Base-by-base conservation (phyloP, 2,329 filamentous ascomycete species). In the Venturia aucupariae region DNA sequence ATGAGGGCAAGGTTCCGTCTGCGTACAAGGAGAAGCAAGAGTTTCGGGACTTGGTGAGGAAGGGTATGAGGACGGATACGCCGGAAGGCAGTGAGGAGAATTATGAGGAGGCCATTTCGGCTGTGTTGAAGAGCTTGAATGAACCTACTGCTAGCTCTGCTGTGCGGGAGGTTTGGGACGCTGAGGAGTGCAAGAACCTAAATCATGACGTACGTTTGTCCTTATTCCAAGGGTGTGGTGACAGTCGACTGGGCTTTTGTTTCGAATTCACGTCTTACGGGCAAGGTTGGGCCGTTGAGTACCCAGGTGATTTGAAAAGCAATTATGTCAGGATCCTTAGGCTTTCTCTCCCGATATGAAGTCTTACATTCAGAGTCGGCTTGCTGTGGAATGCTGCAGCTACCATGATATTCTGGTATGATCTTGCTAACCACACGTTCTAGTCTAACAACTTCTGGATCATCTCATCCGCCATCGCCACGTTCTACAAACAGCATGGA, bases 1-100 rank as follows among this genome's bases (percentile, higher is more conserved):
- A 96, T 69, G 79, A 84, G 63, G 90, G 89, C 19, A 80, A 83
- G 39, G 79, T 84, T 44, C 94, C 94, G 4, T 80, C 80, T 13
- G 87, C 81, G 2, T 97, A 95, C 76, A 86, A 88, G 67, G 91
- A 97, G 68, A 99, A 99, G 79, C 87, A 82, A 8, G 86, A 86
- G 17, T 97, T 99, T 73, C 83, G 90, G 64, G 83, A 86, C 35
- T 76, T 87, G 15, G 85, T 99, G 1, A 80, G 85, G 13, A 80
- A 81, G 6, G 85, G 83, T 2, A 84, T 88, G 69, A 85, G 92
- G 69, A 89, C 80, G 61, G 79, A 88, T 69, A 95, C 86, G 65
- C 75, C 90, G 0, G 92, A 96, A 74, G 92, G 92, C 57, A 90
- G 89, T 65, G 94, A 99, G 73, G 94, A 99, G 78, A 99, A 99